phyloP scores from a whole-genome alignment of 441 rosid species.

The Corymbia calophylla region DNA sequence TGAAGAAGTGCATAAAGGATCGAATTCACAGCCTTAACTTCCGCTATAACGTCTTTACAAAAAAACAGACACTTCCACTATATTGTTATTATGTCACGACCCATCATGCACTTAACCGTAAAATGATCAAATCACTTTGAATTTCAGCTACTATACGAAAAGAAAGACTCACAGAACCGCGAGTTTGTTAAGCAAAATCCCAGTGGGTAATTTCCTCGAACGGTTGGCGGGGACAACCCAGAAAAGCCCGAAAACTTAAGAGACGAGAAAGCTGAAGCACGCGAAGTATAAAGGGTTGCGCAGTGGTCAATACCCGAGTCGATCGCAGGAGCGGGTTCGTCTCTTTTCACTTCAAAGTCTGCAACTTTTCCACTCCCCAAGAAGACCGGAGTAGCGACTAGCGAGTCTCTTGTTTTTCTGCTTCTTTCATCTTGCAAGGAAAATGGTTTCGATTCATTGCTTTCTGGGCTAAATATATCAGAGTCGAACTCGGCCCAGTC shows the following conservation, averaged over 20 bases:
- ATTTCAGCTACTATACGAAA: not conserved
- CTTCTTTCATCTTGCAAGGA: fast-evolving
- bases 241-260: not conserved
- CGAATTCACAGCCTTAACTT: not conserved
- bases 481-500: not conserved
- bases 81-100: not conserved
- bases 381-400: not conserved
- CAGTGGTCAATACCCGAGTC: not conserved
- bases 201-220: not conserved
- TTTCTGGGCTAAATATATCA: fast-evolving
- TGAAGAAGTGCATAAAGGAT: not conserved
- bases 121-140: not conserved
- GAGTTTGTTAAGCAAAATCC: not conserved
- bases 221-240: not conserved
- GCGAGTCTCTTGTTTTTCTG: fast-evolving
- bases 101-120: not conserved
- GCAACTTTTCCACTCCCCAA: not conserved
- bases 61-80: not conserved
- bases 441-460: fast-evolving
- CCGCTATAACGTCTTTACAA: not conserved
- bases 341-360: not conserved
- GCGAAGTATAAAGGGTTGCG: not conserved
- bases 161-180: not conserved
- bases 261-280: not conserved
- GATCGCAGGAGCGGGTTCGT: not conserved